Conservation (phyloP, 768 basidiomycete genomes). For the Mycena indigotica region DNA sequence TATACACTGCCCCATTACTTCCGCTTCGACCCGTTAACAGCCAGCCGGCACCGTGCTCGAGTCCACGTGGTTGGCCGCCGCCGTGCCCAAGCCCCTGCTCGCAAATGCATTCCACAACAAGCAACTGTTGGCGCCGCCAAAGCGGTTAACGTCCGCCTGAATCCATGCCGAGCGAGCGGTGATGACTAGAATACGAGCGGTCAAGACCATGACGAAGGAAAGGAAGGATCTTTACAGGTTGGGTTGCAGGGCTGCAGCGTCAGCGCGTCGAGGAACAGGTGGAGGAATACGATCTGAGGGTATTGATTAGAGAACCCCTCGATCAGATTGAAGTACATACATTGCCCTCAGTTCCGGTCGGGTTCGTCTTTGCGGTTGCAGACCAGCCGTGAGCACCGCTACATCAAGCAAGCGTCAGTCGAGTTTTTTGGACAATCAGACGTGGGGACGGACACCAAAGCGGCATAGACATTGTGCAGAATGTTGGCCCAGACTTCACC, state of each 20-base stretch:
- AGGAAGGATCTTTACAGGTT: conserved; percentile 4
- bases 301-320: no score
- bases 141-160: conserved; percentile 44
- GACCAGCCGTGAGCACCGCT: no score
- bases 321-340: no score
- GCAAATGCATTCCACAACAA: conserved; percentile 42
- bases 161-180: conserved; percentile 39
- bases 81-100: conserved; percentile 25
- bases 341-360: no score
- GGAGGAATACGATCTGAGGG: conserved; percentile 37
- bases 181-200: conserved; percentile 7
- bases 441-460: no score
- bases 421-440: no score
- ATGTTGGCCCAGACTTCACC: no score
- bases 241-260: conserved; percentile 39
- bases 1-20: no score
- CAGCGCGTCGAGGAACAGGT: conserved; percentile 40
- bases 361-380: no score
- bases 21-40: no score
- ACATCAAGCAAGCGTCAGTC: no score
- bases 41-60: neutral
- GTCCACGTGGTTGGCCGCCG: conserved; percentile 4
- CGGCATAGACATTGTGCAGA: no score
- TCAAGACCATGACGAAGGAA: neutral
- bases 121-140: conserved; percentile 37